A percentile compares a stretch with the other conserved stretches of the same genome.
Conservation (phyloP, 169 alveolate species). For the Plasmodium billcollinsi region DNA sequence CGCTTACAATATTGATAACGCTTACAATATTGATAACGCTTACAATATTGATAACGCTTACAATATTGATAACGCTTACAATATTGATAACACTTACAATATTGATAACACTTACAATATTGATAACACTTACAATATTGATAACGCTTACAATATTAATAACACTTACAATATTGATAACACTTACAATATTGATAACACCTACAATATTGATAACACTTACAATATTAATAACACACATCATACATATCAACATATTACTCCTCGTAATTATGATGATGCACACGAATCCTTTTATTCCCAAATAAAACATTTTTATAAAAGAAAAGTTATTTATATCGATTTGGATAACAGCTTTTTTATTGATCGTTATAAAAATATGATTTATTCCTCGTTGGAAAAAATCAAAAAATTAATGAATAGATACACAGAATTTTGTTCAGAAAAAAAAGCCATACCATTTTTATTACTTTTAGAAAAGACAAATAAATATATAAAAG, state of each 20-base stretch:
- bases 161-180: too few relatives aligned
- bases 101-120: not conserved
- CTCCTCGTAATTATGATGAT: too few relatives aligned
- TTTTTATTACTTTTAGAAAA: slow-evolving; percentile 49
- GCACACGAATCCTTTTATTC: too few relatives aligned
- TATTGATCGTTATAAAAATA: slow-evolving; percentile 69
- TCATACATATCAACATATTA: too few relatives aligned
- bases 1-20: not conserved
- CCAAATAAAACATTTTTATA: slow-evolving; percentile 15
- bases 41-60: too few relatives aligned
- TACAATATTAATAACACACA: too few relatives aligned
- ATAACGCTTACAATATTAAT: not conserved
- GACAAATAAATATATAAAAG: not conserved
- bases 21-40: not conserved
- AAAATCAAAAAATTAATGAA: slow-evolving; percentile 54
- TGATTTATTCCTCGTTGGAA: slow-evolving; percentile 52
- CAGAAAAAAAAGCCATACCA: slow-evolving; percentile 23
- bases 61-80: too few relatives aligned
- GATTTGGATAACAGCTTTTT: slow-evolving; percentile 73
- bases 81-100: too few relatives aligned
- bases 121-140: not conserved
- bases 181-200: too few relatives aligned
- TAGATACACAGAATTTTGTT: slow-evolving; percentile 21
- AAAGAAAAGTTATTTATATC: slow-evolving; percentile 41
- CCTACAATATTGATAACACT: too few relatives aligned